Evolutionary conservation across 306 rosid species (phyloP), one percentile per base, ranked within the genome.

Genomic region (Adenanthera pavonina): DNA sequence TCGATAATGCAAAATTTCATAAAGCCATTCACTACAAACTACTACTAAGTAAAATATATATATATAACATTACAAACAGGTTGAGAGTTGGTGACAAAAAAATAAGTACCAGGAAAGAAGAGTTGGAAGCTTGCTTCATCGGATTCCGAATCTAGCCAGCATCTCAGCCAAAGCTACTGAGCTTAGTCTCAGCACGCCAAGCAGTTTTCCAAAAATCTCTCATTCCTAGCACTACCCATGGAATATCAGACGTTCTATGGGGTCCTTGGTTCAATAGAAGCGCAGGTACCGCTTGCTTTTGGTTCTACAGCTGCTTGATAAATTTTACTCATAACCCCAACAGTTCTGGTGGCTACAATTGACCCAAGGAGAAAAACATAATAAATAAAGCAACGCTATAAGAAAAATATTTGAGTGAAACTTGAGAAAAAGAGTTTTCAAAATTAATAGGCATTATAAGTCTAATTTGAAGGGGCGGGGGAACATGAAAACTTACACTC

Each of bases 261-360:
- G 98, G 98, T 72, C 46, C 98, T 86, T 95, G 95, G 82, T 95
- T 93, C 84, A 84, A 82, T 69, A 95, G 87, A 78, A 95, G 92
- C 79, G 98, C 97, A 84, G 91, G 97, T 64, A 92, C 98, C 6
- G 97, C 98, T 77, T 97, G 97, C 89, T 88, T 95, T 95, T 82
- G 88, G 92, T 76, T 95, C 97, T 38, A 91, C 67, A 75, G 95
- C 87, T 66, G 98, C 97, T 87, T 95, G 98, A 80, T 95, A 97
- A 49, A 95, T 92, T 87, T 95, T 95, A 86, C 97, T 95, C 74
- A 92, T 90, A 41, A 92, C 85, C 3, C 98, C 98, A 85, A 95
- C 90, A 20, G 97, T 95, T 89, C 98, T 91, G 75, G 97, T 91
- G 85, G 97, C 98, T 95, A 75, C 64, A 82, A 81, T 76, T 57